Conservation (phyloP, 495 filamentous ascomycete genomes). For the Tuber indicum region DNA sequence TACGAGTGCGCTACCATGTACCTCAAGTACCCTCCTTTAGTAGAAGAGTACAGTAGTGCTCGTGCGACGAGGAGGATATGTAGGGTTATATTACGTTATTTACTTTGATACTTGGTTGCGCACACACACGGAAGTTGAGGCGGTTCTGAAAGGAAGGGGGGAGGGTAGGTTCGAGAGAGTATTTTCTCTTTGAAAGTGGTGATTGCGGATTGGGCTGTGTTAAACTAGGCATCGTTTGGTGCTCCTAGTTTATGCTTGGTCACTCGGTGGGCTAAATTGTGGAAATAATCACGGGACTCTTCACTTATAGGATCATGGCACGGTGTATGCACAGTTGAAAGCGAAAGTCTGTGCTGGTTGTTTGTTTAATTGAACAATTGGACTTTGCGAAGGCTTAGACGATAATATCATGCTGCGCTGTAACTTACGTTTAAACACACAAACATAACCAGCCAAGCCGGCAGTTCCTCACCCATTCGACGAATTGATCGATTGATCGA, state of each 20-base stretch:
- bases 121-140: neutral
- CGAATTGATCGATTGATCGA: neutral
- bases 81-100: conserved; percentile 1
- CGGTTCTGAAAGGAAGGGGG: neutral
- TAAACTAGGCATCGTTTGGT: neutral
- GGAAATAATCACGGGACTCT: neutral
- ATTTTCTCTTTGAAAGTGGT: neutral
- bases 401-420: neutral
- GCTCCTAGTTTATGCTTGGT: neutral
- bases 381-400: neutral
- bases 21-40: too few species aligned
- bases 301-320: neutral
- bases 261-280: neutral
- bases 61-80: neutral
- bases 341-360: neutral
- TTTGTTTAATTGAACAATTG: neutral
- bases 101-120: neutral
- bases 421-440: conserved; percentile 1
- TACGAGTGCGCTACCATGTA: too few species aligned
- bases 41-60: neutral
- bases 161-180: neutral
- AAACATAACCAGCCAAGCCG: conserved; percentile 1
- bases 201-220: neutral
- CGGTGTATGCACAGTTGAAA: neutral
- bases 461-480: neutral